Percentiles rank a stretch among this genome's conserved stretches.
phyloP scores from a whole-genome alignment of 2,329 filamentous ascomycete species.

The Aspergillus bombycis region DNA sequence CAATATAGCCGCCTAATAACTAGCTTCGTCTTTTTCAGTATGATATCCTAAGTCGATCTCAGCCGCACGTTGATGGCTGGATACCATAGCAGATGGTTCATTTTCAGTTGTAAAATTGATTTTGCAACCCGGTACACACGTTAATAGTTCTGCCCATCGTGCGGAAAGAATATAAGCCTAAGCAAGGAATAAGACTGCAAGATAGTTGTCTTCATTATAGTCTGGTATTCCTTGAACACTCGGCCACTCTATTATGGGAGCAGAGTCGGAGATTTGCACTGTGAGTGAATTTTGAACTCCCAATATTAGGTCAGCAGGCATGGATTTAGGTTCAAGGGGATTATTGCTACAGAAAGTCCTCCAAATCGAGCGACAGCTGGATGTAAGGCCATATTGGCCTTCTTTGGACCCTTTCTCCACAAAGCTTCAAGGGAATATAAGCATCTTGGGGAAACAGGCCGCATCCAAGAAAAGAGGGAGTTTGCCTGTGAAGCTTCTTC shows the following conservation, averaged over 20 bases:
- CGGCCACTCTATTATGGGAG: constrained; percentile 3
- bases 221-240: background rate
- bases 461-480: background rate
- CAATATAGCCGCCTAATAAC: background rate
- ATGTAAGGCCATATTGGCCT: background rate
- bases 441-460: background rate
- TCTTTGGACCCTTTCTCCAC: background rate
- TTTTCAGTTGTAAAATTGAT: background rate
- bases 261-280: background rate
- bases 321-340: background rate
- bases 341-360: background rate
- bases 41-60: background rate
- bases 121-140: background rate
- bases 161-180: constrained; percentile 8
- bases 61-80: background rate
- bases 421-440: background rate
- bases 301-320: background rate
- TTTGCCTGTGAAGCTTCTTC: background rate
- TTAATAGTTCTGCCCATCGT: constrained; percentile 1
- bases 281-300: background rate
- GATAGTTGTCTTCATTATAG: constrained; percentile 2
- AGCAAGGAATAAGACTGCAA: constrained; percentile 1
- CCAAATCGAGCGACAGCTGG: background rate
- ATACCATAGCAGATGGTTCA: background rate
- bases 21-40: background rate